phyloP scores from a whole-genome alignment of 495 filamentous ascomycete species.

The Hyaloscypha finlandica region DNA sequence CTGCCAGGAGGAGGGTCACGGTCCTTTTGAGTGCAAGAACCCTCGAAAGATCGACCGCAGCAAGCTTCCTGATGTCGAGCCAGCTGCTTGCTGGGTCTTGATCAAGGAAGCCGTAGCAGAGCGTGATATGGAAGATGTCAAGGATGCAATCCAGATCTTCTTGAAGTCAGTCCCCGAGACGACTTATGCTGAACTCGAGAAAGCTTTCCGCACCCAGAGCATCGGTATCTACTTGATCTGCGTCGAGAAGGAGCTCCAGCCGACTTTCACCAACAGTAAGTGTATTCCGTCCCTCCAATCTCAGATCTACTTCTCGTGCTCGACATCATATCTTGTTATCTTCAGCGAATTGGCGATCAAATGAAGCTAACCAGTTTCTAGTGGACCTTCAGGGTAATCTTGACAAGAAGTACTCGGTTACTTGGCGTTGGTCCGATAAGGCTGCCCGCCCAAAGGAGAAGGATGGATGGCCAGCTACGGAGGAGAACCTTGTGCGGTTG shows the following conservation, averaged over 20 bases:
- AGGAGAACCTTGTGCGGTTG: constrained; percentile 77
- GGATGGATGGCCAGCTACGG: constrained; percentile 63
- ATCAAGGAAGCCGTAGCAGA: constrained; percentile 63
- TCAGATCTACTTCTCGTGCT: no score
- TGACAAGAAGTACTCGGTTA: constrained; percentile 72
- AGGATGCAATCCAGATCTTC: constrained; percentile 71
- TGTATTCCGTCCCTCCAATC: not conserved
- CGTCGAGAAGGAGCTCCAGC: constrained; percentile 60
- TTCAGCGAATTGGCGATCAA: no score
- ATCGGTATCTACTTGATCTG: constrained; percentile 75
- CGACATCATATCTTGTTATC: no score
- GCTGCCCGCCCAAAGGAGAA: constrained; percentile 62
- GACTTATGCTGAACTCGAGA: constrained; percentile 72
- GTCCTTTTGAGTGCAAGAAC: constrained; percentile 62
- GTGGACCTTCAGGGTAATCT: constrained; percentile 81
- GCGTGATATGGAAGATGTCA: constrained; percentile 73
- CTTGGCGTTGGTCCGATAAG: constrained; percentile 64
- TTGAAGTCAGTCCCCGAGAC: constrained; percentile 68
- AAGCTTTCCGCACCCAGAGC: constrained; percentile 64
- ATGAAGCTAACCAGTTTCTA: constrained; percentile 41
- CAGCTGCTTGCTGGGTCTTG: constrained; percentile 70
- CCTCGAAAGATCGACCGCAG: constrained; percentile 68
- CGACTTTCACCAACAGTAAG: constrained; percentile 55
- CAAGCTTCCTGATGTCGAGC: constrained; percentile 55
- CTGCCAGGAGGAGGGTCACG: constrained; percentile 70